Base-by-base conservation (phyloP, 192 early-diverging fungal genomes). In the Irineochytrium annulatum region DNA sequence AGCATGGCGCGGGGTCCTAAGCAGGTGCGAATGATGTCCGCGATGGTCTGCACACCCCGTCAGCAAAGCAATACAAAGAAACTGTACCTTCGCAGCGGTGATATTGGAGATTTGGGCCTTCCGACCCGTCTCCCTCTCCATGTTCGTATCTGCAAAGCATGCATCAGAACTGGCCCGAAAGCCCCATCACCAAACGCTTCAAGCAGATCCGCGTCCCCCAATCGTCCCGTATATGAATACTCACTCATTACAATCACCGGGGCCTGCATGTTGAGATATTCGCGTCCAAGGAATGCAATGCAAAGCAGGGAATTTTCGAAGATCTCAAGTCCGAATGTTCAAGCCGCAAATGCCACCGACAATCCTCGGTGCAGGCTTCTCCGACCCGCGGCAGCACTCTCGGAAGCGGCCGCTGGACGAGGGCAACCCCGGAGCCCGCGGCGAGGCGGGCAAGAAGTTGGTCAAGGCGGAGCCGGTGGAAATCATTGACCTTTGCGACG, bases 81-180 rank as follows among this genome's bases (percentile, higher is more conserved):
- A 54, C 59, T 31, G n/a, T 76, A 92, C 91, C 87, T 99, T 99
- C 62, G 94, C 94, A 16, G 96, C 93, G 46, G 87, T 87, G 70
- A 99, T 97, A 78, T 99, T 99, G 67, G 93, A 95, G 73, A 88
- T 77, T 70, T 99, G 96, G 51, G 96, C 96, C 73, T 94, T 95
- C 69, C 91, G 88, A 17, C 96, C 96, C 67, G 80, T 87, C 76
- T 99, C 93, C 68, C 96, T 82, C 79, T 99, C 87, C 82, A 67
- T 76, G 48, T 80, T 77, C 17, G 78, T 70, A 44, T 80, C 74
- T 76, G 43, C 55, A 4, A 27, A 6, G 49, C 5, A 19, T 27
- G 4, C 2, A 17, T 49, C 19, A 13, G 4, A 31, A 39, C 16
- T 34, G 24, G 22, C n/a, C 8, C 39, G 22, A 4, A 11, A 8